Conservation (phyloP, 1,284 basidiomycete genomes). For the Puccinia hordei region DNA sequence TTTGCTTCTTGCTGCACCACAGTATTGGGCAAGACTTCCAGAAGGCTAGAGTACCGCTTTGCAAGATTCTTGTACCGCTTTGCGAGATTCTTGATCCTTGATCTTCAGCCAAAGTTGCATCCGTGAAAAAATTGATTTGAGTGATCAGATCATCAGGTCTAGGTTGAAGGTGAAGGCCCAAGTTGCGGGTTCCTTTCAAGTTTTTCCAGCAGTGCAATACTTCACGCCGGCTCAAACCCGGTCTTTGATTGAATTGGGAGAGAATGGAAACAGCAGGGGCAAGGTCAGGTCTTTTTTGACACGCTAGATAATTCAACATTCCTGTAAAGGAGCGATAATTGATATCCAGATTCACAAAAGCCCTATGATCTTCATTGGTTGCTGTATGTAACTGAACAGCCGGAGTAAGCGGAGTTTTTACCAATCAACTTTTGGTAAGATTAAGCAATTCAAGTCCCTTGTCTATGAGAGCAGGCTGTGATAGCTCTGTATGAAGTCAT, state of each 20-base stretch:
- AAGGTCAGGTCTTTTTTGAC: background rate
- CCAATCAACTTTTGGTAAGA: background rate
- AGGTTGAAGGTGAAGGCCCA: background rate
- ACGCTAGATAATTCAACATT: background rate
- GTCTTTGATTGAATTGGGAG: background rate
- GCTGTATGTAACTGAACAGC: background rate
- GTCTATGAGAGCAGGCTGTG: background rate
- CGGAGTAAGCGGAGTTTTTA: background rate
- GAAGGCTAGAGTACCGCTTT: too few relatives aligned
- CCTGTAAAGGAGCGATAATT: background rate
- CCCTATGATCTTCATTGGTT: background rate
- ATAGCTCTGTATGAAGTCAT: background rate
- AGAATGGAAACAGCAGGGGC: background rate
- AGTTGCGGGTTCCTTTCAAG: background rate
- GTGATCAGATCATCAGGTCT: too few relatives aligned
- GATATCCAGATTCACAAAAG: background rate
- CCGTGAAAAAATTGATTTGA: background rate
- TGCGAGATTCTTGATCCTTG: too few relatives aligned
- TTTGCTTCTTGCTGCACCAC: too few relatives aligned
- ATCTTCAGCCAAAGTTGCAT: background rate
- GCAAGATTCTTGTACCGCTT: too few relatives aligned
- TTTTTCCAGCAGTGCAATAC: background rate
- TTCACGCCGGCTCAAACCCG: background rate
- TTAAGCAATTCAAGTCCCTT: background rate
- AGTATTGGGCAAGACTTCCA: too few relatives aligned